phyloP scores from a whole-genome alignment of 1,139 yeast genomes.

The Zhuliangozyma blackwelliae region DNA sequence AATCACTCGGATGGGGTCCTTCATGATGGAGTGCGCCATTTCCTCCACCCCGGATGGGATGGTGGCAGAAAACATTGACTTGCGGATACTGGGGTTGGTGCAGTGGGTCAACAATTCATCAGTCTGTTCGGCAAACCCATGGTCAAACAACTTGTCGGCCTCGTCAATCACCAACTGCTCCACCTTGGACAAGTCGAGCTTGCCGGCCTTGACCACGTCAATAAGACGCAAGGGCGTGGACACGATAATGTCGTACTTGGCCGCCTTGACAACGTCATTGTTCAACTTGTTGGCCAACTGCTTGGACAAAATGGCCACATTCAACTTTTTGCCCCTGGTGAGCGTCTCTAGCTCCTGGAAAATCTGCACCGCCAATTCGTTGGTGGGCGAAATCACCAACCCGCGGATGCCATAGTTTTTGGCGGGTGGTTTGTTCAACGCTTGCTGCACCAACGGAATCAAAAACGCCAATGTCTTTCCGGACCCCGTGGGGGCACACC shows the following conservation, averaged over 20 bases:
- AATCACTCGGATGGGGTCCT: slow-evolving; percentile 76
- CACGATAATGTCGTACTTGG: slow-evolving; percentile 75
- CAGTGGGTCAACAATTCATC: slow-evolving; percentile 77
- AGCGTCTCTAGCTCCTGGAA: slow-evolving; percentile 63
- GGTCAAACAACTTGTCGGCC: slow-evolving; percentile 91
- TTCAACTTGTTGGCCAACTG: slow-evolving; percentile 69
- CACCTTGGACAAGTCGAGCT: slow-evolving; percentile 56
- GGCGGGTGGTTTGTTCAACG: slow-evolving; percentile 10
- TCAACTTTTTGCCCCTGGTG: slow-evolving; percentile 51
- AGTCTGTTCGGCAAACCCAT: slow-evolving; percentile 87
- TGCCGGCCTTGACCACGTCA: slow-evolving; percentile 64
- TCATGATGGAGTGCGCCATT: slow-evolving; percentile 80
- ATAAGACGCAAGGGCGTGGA: slow-evolving; percentile 87
- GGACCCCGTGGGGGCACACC: slow-evolving; percentile 93
- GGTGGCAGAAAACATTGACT: slow-evolving; percentile 91
- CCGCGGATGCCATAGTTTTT: slow-evolving; percentile 59
- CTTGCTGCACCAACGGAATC: slow-evolving; percentile 71
- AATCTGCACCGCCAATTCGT: slow-evolving; percentile 80
- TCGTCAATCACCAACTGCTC: slow-evolving; percentile 85
- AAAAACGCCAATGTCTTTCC: slow-evolving; percentile 89
- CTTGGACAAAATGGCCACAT: slow-evolving; percentile 68
- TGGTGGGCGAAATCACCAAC: slow-evolving; percentile 83
- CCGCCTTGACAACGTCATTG: slow-evolving; percentile 50
- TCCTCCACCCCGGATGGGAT: slow-evolving; percentile 93
- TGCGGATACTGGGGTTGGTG: slow-evolving; percentile 48